These are phyloP conservation scores for Suhomyces taliae DNA, from an alignment of 1,139 yeast species.

Conservation along the genomic window DNA sequence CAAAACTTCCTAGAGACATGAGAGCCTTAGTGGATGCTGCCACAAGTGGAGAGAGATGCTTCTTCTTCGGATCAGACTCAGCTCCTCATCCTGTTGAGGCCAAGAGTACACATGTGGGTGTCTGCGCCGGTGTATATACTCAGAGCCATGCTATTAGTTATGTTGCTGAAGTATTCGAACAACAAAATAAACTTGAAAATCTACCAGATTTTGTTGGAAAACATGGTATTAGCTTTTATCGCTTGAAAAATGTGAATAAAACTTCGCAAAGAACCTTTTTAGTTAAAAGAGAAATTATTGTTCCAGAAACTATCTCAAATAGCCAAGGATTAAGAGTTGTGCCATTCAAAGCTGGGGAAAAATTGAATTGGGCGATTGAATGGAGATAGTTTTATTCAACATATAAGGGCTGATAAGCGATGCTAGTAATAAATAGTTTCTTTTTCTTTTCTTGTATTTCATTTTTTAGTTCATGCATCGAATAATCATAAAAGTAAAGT, in stretches of 20 bases:
- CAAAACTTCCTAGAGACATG: conserved; percentile 84
- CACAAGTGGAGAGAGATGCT: conserved; percentile 86
- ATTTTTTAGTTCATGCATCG: too few species aligned
- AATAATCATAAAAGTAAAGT: too few species aligned
- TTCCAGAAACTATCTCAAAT: conserved; percentile 60
- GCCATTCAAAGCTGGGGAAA: conserved; percentile 88
- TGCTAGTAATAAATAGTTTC: too few species aligned
- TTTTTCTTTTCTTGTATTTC: too few species aligned
- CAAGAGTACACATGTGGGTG: conserved; percentile 76
- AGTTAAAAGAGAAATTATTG: conserved; percentile 47
- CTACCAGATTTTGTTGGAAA: conserved; percentile 74
- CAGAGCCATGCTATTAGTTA: conserved; percentile 83
- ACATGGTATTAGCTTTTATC: conserved; percentile 72
- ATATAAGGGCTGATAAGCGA: background rate
- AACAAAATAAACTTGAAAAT: conserved; percentile 58
- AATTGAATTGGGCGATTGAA: conserved; percentile 69
- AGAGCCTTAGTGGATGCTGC: conserved; percentile 84
- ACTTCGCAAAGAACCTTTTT: conserved; percentile 47
- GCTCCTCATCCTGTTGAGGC: conserved; percentile 91
- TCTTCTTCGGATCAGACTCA: conserved; percentile 95
- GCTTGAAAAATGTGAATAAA: conserved; percentile 35
- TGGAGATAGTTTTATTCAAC: conserved; percentile 48
- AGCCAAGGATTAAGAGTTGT: conserved; percentile 56
- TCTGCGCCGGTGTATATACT: conserved; percentile 96
- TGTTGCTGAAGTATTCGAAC: conserved; percentile 83